Evolutionary conservation across 1,139 yeast species (phyloP).

Genomic region (Geotrichum restrictum): DNA sequence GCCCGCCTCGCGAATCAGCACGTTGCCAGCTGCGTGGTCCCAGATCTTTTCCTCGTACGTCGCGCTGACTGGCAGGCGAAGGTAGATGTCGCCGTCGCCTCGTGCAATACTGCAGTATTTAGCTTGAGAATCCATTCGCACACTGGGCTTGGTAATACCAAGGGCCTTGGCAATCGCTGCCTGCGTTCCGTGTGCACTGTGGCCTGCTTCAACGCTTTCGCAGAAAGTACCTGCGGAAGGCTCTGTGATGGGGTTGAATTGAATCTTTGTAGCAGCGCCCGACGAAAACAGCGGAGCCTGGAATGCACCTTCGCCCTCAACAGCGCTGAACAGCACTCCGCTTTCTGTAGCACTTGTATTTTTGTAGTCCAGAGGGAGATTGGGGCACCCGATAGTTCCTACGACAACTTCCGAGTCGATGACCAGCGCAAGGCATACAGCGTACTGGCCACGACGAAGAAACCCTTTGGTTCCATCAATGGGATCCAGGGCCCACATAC

Average conservation of each 20-base stretch:
- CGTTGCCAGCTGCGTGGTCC: slow-evolving; percentile 98
- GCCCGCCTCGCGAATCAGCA: slow-evolving; percentile 83
- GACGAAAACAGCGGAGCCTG: slow-evolving; percentile 31
- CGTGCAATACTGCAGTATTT: slow-evolving; percentile 87
- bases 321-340: slow-evolving; percentile 77
- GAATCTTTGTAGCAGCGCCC: slow-evolving; percentile 29
- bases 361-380: slow-evolving; percentile 55
- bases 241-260: slow-evolving; percentile 33
- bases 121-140: slow-evolving; percentile 83
- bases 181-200: slow-evolving; percentile 90
- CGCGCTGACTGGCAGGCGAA: slow-evolving; percentile 76
- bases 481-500: slow-evolving; percentile 97
- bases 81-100: slow-evolving; percentile 89
- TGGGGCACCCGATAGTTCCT: slow-evolving; percentile 97
- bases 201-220: slow-evolving; percentile 96
- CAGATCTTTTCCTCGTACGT: slow-evolving; percentile 89
- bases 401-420: slow-evolving; percentile 79
- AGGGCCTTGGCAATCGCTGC: slow-evolving; percentile 61
- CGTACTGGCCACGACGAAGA: slow-evolving; percentile 91
- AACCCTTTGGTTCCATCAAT: slow-evolving; percentile 98
- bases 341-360: slow-evolving; percentile 33
- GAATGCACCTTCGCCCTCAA: slow-evolving; percentile 68
- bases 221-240: slow-evolving; percentile 61
- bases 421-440: slow-evolving; percentile 86
- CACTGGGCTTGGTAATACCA: slow-evolving; percentile 55